Percentiles rank a stretch among this genome's conserved stretches.
Evolutionary conservation across 2,329 filamentous ascomycete genomes (phyloP).

Genomic region (Talaromyces amestolkiae): DNA sequence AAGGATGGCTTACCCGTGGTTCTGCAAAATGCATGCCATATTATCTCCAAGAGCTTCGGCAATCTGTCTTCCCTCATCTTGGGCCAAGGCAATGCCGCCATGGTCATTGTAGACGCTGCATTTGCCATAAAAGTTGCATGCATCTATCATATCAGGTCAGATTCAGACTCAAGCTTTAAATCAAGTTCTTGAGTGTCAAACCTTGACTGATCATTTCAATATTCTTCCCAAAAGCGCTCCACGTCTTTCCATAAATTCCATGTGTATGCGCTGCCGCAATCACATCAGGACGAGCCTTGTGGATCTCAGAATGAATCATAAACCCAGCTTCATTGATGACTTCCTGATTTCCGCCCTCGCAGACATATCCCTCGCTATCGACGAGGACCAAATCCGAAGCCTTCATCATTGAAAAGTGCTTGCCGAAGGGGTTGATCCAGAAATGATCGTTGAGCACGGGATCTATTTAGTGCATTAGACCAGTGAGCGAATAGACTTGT

Average conservation of each 20-base stretch:
- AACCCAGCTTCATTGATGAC: conserved; percentile 51
- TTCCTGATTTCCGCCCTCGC: conserved; percentile 40
- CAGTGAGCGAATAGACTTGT: not conserved
- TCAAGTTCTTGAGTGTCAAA: conserved; percentile 44
- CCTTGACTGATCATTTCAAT: conserved; percentile 62
- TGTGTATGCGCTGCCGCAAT: conserved; percentile 60
- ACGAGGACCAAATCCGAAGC: conserved; percentile 43
- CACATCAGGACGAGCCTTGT: conserved; percentile 59
- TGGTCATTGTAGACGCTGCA: conserved; percentile 41
- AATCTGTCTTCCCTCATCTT: conserved; percentile 41
- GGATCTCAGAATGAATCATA: conserved; percentile 60
- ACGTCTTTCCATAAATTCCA: conserved; percentile 59
- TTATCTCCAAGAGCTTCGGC: conserved; percentile 41
- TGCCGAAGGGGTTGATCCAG: conserved; percentile 42
- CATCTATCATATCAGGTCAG: conserved; percentile 26
- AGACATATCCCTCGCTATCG: conserved; percentile 41
- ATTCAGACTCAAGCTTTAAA: not conserved
- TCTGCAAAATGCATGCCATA: conserved; percentile 42
- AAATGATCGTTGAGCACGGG: conserved; percentile 39
- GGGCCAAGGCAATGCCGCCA: conserved; percentile 41
- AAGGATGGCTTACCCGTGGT: conserved; percentile 34
- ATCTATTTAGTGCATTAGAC: conserved; percentile 25
- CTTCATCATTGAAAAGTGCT: conserved; percentile 44
- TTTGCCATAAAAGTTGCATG: conserved; percentile 40
- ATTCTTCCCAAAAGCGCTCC: conserved; percentile 59